A percentile compares a stretch with the other conserved stretches of the same genome.
phyloP scores from a whole-genome alignment of 2,329 filamentous ascomycete genomes.

The Penicillium glabrum region DNA sequence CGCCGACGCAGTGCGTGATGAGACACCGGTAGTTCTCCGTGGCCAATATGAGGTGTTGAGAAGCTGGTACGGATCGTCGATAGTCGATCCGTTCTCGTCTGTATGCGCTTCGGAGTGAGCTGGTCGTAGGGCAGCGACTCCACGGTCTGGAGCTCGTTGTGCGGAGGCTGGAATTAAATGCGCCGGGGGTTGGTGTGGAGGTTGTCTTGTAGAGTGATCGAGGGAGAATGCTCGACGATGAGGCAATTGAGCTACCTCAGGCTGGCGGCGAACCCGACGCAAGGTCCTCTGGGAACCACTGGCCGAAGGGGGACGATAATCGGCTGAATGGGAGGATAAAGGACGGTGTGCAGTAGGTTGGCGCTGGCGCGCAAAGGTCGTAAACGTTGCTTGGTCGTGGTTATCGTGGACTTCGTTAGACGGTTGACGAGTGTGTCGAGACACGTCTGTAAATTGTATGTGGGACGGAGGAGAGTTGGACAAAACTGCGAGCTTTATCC shows the following conservation, averaged over 20 bases:
- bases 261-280: constrained; percentile 52
- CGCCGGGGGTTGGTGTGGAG: constrained; percentile 26
- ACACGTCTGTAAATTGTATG: constrained; percentile 41
- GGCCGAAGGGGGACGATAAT: constrained; percentile 53
- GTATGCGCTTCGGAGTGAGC: constrained; percentile 36
- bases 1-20: constrained; percentile 79
- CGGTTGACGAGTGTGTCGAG: constrained; percentile 38
- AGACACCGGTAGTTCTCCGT: constrained; percentile 61
- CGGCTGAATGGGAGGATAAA: constrained; percentile 47
- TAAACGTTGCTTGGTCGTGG: constrained; percentile 51
- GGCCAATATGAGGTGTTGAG: constrained; percentile 54
- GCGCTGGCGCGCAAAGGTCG: constrained; percentile 45
- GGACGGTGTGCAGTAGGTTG: constrained; percentile 41
- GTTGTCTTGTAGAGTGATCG: constrained; percentile 38
- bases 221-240: constrained; percentile 46
- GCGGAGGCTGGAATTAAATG: constrained; percentile 28
- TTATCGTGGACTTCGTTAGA: constrained; percentile 57
- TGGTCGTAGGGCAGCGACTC: constrained; percentile 25
- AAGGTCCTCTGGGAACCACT: constrained; percentile 54
- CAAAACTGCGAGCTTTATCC: constrained; percentile 35
- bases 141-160: constrained; percentile 20
- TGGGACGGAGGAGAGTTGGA: constrained; percentile 25
- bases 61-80: constrained; percentile 30
- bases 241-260: constrained; percentile 45
- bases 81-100: constrained; percentile 33